Percentiles rank a stretch among this genome's conserved stretches.
Conservation (phyloP, 1,284 basidiomycete genomes). For the Naganishia albida region DNA sequence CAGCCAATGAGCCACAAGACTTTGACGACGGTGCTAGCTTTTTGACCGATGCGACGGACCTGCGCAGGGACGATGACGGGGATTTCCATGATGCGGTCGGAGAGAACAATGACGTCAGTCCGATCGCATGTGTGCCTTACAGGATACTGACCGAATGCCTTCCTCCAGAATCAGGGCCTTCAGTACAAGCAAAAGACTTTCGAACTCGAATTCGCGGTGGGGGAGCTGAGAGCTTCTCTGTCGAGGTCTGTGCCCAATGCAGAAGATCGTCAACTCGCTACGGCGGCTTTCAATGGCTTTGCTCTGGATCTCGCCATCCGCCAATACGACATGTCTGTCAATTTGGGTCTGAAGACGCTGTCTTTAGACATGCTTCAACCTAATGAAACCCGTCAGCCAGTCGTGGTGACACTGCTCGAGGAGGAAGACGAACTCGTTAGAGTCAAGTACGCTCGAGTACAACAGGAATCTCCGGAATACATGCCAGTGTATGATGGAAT, state of each 20-base stretch:
- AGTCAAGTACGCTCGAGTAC: slow-evolving; percentile 79
- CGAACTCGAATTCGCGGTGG: slow-evolving; percentile 87
- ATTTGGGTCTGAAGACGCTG: slow-evolving; percentile 73
- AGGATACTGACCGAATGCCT: background rate
- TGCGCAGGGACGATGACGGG: slow-evolving; percentile 49
- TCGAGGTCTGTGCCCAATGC: slow-evolving; percentile 60
- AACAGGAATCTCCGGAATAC: slow-evolving; percentile 86
- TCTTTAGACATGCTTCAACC: slow-evolving; percentile 65
- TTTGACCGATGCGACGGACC: slow-evolving; percentile 25
- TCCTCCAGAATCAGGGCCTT: slow-evolving; percentile 36
- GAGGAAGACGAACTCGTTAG: slow-evolving; percentile 70
- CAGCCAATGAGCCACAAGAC: slow-evolving; percentile 66
- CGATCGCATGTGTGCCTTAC: background rate
- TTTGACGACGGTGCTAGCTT: slow-evolving; percentile 46
- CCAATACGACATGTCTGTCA: slow-evolving; percentile 85
- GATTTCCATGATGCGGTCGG: slow-evolving; percentile 77
- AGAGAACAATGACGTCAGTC: slow-evolving; percentile 63
- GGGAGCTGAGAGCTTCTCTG: slow-evolving; percentile 78
- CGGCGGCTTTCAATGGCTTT: slow-evolving; percentile 80
- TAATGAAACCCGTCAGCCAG: slow-evolving; percentile 52
- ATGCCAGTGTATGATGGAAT: slow-evolving; percentile 78
- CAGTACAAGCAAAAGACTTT: slow-evolving; percentile 80
- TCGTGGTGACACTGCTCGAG: slow-evolving; percentile 29
- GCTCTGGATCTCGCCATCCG: slow-evolving; percentile 70
- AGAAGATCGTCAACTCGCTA: slow-evolving; percentile 62